Conservation (phyloP, 164 flowering plant genomes). For the Litsea cubeba region DNA sequence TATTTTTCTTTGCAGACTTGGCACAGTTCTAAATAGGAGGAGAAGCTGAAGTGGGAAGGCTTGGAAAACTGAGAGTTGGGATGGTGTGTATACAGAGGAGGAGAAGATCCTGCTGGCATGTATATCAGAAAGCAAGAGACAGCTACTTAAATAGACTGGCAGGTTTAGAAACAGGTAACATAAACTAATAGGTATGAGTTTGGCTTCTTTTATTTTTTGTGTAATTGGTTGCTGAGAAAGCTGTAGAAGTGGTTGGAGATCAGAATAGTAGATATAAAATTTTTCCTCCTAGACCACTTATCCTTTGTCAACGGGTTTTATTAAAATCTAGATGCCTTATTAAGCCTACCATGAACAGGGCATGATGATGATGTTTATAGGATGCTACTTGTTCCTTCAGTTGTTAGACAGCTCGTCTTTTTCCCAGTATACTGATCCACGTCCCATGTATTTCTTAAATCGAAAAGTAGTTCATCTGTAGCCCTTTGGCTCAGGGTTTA, state of each 20-base stretch:
- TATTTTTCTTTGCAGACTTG: not conserved
- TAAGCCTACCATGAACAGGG: slow-evolving; percentile 32
- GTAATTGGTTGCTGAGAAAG: slow-evolving; percentile 34
- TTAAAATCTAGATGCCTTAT: slow-evolving; percentile 18
- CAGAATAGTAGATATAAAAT: slow-evolving; percentile 27
- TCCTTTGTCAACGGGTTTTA: slow-evolving; percentile 39
- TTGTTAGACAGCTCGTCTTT: slow-evolving; percentile 27
- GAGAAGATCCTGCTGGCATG: slow-evolving; percentile 44
- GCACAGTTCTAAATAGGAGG: slow-evolving; percentile 3
- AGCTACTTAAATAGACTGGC: slow-evolving; percentile 45
- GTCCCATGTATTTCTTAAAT: slow-evolving; percentile 21
- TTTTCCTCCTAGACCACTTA: slow-evolving; percentile 21
- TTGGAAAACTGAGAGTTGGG: slow-evolving; percentile 16
- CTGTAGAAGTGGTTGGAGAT: slow-evolving; percentile 46
- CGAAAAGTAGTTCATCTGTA: not conserved
- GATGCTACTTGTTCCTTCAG: slow-evolving; percentile 47
- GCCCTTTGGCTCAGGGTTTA: slow-evolving; percentile 6
- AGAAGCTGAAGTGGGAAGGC: slow-evolving; percentile 10
- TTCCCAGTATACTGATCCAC: slow-evolving; percentile 22
- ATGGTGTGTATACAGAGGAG: slow-evolving; percentile 16
- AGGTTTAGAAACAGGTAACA: slow-evolving; percentile 18
- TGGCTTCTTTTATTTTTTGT: slow-evolving; percentile 15
- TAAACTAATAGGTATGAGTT: slow-evolving; percentile 8
- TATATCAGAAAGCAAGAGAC: slow-evolving; percentile 31
- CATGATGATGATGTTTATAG: slow-evolving; percentile 60